Conservation (phyloP, 2,329 filamentous ascomycete genomes). For the Sporothrix euskadiensis region DNA sequence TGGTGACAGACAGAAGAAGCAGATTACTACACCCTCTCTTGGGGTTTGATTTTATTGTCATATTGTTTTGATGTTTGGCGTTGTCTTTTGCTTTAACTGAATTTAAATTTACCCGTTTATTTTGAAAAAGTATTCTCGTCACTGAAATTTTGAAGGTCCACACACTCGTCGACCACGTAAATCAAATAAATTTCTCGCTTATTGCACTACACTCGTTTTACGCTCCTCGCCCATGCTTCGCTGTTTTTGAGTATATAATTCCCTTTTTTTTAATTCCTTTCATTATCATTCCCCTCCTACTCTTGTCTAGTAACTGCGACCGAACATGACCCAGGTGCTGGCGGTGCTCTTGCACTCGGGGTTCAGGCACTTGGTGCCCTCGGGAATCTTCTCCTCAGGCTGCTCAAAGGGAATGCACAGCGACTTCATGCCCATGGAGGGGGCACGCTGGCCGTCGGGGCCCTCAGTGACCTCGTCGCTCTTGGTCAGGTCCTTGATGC, state of each 20-base stretch:
- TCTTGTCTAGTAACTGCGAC: conserved; percentile 62
- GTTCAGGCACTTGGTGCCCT: conserved; percentile 87
- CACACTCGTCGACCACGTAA: not conserved
- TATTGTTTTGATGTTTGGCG: not conserved
- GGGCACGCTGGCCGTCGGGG: conserved; percentile 55
- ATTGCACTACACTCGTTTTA: not conserved
- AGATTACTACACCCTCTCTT: not conserved
- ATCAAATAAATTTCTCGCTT: not conserved
- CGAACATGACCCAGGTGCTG: conserved; percentile 91
- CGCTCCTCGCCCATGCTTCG: not conserved
- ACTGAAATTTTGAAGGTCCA: not conserved
- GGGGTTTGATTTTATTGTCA: not conserved
- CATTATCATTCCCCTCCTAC: not conserved
- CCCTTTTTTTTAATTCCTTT: not conserved
- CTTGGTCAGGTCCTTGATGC: conserved; percentile 89
- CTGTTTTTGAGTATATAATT: not conserved
- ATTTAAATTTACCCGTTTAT: not conserved
- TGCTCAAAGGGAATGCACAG: conserved; percentile 78
- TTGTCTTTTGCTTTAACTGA: not conserved
- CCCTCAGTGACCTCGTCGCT: conserved; percentile 60
- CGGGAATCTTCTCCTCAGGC: conserved; percentile 73
- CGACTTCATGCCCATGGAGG: conserved; percentile 67
- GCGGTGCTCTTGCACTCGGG: conserved; percentile 77
- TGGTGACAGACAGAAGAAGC: not conserved
- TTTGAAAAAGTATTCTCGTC: not conserved